Evolutionary conservation across 768 basidiomycete species (phyloP), one percentile per base, ranked within the genome.

Genomic region (Collybia sp.): DNA sequence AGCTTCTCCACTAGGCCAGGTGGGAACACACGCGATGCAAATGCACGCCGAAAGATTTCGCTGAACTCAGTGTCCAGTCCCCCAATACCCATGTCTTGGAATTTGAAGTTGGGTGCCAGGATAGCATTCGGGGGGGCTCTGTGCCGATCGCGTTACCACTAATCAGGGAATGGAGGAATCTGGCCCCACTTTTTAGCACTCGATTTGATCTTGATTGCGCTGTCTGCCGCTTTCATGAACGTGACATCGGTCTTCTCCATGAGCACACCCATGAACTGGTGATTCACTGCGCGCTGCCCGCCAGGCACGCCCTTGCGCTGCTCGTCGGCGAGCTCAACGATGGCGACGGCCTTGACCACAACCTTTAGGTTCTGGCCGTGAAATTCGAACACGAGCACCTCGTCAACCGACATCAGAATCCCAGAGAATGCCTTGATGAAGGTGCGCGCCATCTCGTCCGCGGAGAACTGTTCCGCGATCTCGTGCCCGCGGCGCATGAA

Each of bases 41-140:
- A 99, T 0, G 96, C 96, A 58, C 96, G 88, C 61, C 96, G 89
- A 75, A 99, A 99, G 59, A 99, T 99, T 36, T 92, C 85, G 46
- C 82, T 82, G 61, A 99, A 99, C 61, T 99, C 96, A 6, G 81
- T 74, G 63, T 99, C 96, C 30, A 99, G 73, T 58, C 96, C 96
- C 58, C 96, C 96, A 58, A 99, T 98, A 13, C 96, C 96, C 95
- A 99, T 98, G 63, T 99, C 96, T 59, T 95, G 90, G 51, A 99
- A 99, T 66, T 96, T 98, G 80, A 99, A 99, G 67, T 97, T 97
- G 1, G 96, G 93, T 0, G 93, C 85, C 9, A 99, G 77, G 54
- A 99, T 95, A 0, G 96, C 93, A 61, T 97, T 98, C 6, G 93
- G 82, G 5, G 93, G 84, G 0, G 90, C 82, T 56, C 92, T 94